phyloP scores from a whole-genome alignment of 345 rosid genomes.

The Heritiera littoralis region DNA sequence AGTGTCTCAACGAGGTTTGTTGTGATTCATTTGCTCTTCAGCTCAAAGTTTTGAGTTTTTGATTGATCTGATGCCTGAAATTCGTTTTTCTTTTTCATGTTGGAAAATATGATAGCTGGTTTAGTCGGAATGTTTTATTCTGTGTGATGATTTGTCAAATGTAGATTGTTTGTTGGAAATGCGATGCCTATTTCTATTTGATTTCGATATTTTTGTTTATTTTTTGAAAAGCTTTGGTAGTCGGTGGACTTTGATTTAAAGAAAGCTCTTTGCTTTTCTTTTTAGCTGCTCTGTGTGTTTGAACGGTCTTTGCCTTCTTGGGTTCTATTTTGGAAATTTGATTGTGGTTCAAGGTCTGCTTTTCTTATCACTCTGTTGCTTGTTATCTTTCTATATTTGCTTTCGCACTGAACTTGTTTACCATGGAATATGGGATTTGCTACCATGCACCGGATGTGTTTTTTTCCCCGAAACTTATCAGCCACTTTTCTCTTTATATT shows the following conservation, averaged over 20 bases:
- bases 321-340: background rate
- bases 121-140: background rate
- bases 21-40: background rate
- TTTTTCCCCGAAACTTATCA: background rate
- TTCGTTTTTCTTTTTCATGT: background rate
- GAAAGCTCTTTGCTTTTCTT: conserved; percentile 22
- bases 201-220: conserved; percentile 17
- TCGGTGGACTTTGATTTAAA: conserved; percentile 31
- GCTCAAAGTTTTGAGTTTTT: conserved; percentile 31
- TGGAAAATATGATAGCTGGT: conserved; percentile 1
- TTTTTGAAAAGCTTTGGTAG: conserved; percentile 28
- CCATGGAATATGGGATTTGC: background rate
- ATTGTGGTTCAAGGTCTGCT: conserved; percentile 23
- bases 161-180: conserved; percentile 20
- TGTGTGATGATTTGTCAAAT: conserved; percentile 22
- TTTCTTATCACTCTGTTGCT: conserved; percentile 1
- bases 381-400: background rate
- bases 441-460: background rate
- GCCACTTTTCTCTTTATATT: background rate
- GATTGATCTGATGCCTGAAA: conserved; percentile 20
- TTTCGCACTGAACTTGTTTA: conserved; percentile 3
- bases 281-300: conserved; percentile 18
- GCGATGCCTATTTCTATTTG: conserved; percentile 18
- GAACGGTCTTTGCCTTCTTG: background rate
- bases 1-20: conserved; percentile 30